phyloP scores from a whole-genome alignment of 2,329 filamentous ascomycete genomes.

The Trichoderma harzianum region DNA sequence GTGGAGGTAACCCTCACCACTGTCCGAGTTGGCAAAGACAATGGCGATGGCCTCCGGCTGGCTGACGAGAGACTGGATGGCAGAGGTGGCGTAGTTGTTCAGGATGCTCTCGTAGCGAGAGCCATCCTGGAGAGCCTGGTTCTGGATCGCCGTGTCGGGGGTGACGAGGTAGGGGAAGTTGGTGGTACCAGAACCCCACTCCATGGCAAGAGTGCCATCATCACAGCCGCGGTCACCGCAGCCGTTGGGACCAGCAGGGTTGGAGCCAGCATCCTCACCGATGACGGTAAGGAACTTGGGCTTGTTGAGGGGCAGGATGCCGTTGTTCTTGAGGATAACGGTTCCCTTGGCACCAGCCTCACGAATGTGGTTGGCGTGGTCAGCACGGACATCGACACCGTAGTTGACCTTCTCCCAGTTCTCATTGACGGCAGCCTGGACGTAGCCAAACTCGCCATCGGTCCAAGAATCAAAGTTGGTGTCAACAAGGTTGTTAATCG shows the following conservation, averaged over 20 bases:
- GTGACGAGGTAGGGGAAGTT: slow-evolving; percentile 75
- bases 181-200: slow-evolving; percentile 73
- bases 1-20: slow-evolving; percentile 81
- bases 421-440: slow-evolving; percentile 60
- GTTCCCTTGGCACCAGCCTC: slow-evolving; percentile 75
- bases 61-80: slow-evolving; percentile 58
- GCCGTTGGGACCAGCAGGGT: slow-evolving; percentile 71
- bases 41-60: slow-evolving; percentile 68
- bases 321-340: slow-evolving; percentile 84
- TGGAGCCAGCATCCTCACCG: slow-evolving; percentile 78
- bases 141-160: slow-evolving; percentile 66
- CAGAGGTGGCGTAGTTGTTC: slow-evolving; percentile 58
- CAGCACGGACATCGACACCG: slow-evolving; percentile 76
- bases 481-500: slow-evolving; percentile 42
- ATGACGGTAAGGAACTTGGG: slow-evolving; percentile 74
- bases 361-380: slow-evolving; percentile 72
- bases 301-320: slow-evolving; percentile 71
- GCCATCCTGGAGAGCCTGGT: slow-evolving; percentile 58
- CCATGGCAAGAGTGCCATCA: slow-evolving; percentile 65
- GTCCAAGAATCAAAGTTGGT: slow-evolving; percentile 93
- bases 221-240: slow-evolving; percentile 66
- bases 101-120: slow-evolving; percentile 63
- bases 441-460: slow-evolving; percentile 66
- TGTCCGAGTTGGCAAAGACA: slow-evolving; percentile 85
- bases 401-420: slow-evolving; percentile 69